Evolutionary conservation across 2,329 filamentous ascomycete genomes (phyloP).

Genomic region (Pseudocercospora fuligena): DNA sequence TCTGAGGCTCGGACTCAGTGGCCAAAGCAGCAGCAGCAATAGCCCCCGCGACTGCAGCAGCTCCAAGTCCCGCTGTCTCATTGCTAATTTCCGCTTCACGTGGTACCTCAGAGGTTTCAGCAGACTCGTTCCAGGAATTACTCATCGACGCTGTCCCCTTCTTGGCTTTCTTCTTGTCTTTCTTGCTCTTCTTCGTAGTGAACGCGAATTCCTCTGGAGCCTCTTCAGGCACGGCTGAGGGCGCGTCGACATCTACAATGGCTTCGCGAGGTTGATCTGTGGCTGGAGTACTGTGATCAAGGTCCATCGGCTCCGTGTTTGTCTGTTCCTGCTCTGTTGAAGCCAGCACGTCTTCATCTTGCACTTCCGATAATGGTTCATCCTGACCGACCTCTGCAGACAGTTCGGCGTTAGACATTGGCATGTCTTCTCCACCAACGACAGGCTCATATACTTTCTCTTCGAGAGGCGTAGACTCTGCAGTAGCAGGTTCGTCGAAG

Average conservation of each 20-base stretch:
- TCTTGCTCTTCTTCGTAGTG: constrained; percentile 35
- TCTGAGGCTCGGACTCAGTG: neutral
- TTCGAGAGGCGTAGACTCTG: neutral
- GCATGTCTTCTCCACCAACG: too few relatives aligned
- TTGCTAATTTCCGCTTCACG: constrained; percentile 13
- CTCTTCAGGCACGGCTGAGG: constrained; percentile 8
- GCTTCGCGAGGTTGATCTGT: neutral
- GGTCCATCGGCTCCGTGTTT: neutral
- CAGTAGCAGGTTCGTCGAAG: constrained; percentile 7
- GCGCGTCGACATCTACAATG: neutral
- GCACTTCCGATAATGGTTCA: neutral
- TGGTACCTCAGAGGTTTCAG: constrained; percentile 13
- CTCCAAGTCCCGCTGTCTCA: constrained; percentile 11
- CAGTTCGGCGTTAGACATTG: too few relatives aligned
- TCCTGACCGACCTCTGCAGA: neutral
- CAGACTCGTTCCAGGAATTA: constrained; percentile 12
- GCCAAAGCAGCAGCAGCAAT: constrained; percentile 14
- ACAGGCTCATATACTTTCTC: neutral
- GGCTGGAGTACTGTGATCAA: neutral
- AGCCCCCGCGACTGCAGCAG: constrained; percentile 18
- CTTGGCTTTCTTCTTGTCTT: constrained; percentile 40
- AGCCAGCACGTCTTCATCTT: neutral
- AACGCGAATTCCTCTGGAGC: constrained; percentile 21
- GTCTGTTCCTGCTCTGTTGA: neutral
- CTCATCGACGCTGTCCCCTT: constrained; percentile 11